Evolutionary conservation across 2,329 filamentous ascomycete genomes (phyloP).

Genomic region (Colletotrichum shisoi): DNA sequence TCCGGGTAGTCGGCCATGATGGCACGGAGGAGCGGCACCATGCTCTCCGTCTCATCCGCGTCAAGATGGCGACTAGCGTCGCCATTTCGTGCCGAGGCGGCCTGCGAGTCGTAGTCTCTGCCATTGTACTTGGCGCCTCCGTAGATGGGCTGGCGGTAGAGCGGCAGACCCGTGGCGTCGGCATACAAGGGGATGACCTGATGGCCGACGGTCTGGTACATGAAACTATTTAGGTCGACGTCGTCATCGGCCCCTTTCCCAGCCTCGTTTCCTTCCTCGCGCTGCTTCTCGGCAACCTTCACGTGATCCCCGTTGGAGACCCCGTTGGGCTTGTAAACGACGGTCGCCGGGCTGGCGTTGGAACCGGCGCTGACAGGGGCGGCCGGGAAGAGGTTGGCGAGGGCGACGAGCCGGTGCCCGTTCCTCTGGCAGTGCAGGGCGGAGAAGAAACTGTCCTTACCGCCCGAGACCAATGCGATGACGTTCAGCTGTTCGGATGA

Average conservation of each 20-base stretch:
- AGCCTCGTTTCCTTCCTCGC: not conserved
- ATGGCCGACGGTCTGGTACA: constrained; percentile 99
- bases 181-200: constrained; percentile 85
- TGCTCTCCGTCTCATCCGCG: constrained; percentile 87
- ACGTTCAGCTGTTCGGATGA: constrained; percentile 69
- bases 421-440: constrained; percentile 88
- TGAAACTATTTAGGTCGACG: constrained; percentile 88
- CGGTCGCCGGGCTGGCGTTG: constrained; percentile 27
- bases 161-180: constrained; percentile 77
- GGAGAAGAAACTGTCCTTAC: constrained; percentile 96
- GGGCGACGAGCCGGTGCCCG: constrained; percentile 83
- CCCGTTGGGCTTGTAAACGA: constrained; percentile 25
- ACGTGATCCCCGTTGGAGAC: constrained; percentile 1
- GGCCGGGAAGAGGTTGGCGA: constrained; percentile 84
- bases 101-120: constrained; percentile 69
- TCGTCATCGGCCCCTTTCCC: constrained; percentile 42
- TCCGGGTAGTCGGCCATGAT: constrained; percentile 76
- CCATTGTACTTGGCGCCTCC: constrained; percentile 75
- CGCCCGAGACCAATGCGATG: constrained; percentile 91
- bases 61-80: constrained; percentile 35
- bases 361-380: constrained; percentile 27
- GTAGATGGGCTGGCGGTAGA: constrained; percentile 80
- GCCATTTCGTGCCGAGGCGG: constrained; percentile 39
- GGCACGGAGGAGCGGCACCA: constrained; percentile 75
- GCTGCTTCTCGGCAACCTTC: constrained; percentile 1